Conservation (phyloP, 1,284 basidiomycete species). For the Gymnopus androsaceus region DNA sequence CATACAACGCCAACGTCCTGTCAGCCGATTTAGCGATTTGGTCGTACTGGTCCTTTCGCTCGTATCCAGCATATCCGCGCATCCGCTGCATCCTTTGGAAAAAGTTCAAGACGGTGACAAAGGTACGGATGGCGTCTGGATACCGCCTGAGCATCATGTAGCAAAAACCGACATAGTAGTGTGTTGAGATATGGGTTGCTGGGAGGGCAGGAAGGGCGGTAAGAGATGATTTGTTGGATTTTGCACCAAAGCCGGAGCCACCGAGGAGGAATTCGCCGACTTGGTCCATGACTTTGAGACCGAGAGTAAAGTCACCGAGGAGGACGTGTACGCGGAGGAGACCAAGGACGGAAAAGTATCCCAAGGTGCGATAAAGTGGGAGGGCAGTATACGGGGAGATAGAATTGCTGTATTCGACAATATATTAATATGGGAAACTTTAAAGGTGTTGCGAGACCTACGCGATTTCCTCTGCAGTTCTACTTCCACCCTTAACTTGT, state of each 20-base stretch:
- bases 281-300: constrained; percentile 93
- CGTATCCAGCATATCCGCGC: constrained; percentile 83
- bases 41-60: constrained; percentile 94
- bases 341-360: constrained; percentile 96
- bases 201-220: constrained; percentile 41
- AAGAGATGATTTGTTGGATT: constrained; percentile 5
- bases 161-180: constrained; percentile 96
- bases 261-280: constrained; percentile 44
- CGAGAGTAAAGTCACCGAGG: constrained; percentile 94
- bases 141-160: constrained; percentile 95
- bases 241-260: constrained; percentile 8
- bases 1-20: constrained; percentile 95
- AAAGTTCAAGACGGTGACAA: constrained; percentile 92
- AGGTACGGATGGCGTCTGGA: constrained; percentile 92
- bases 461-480: constrained; percentile 77
- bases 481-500: constrained; percentile 52
- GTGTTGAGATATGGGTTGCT: constrained; percentile 91
- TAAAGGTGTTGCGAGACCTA: constrained; percentile 41
- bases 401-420: constrained; percentile 62
- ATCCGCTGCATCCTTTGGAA: constrained; percentile 89
- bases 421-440: background rate
- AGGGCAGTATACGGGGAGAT: constrained; percentile 90
- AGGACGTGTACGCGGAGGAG: constrained; percentile 94
- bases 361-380: constrained; percentile 93
- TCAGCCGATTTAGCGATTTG: constrained; percentile 90